Conservation (phyloP, 306 rosid genomes). For the Lathyrus aphaca region DNA sequence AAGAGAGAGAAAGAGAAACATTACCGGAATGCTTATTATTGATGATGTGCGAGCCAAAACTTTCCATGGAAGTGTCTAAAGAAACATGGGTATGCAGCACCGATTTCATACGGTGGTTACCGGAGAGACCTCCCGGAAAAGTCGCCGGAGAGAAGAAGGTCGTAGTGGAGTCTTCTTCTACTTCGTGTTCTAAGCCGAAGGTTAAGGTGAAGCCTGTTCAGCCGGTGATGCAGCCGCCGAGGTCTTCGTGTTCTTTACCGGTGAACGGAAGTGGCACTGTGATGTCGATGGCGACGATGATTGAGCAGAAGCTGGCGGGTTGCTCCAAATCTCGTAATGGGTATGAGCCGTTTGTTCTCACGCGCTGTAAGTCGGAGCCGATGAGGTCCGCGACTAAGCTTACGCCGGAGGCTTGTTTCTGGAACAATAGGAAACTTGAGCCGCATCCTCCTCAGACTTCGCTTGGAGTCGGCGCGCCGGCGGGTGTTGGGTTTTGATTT, state of each 20-base stretch:
- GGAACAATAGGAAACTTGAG: slow-evolving; percentile 81
- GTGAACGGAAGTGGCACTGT: slow-evolving; percentile 36
- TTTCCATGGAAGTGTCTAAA: slow-evolving; percentile 96
- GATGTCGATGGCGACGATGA: slow-evolving; percentile 68
- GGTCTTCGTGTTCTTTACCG: slow-evolving; percentile 82
- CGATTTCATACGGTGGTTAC: slow-evolving; percentile 77
- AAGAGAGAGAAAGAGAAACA: slow-evolving; percentile 41
- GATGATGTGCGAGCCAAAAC: slow-evolving; percentile 97
- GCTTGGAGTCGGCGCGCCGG: slow-evolving; percentile 71
- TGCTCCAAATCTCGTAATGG: slow-evolving; percentile 52
- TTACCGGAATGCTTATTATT: slow-evolving; percentile 84
- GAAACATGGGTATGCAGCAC: slow-evolving; percentile 94
- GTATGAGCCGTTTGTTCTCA: slow-evolving; percentile 85
- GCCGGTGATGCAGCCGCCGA: slow-evolving; percentile 64
- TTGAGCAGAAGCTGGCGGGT: slow-evolving; percentile 77
- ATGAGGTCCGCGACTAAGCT: slow-evolving; percentile 70
- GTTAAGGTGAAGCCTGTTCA: slow-evolving; percentile 6
- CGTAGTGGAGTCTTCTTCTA: slow-evolving; percentile 18
- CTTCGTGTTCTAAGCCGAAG: slow-evolving; percentile 15
- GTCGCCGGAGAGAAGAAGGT: slow-evolving; percentile 38
- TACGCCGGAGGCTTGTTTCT: slow-evolving; percentile 75
- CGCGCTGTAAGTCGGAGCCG: slow-evolving; percentile 97
- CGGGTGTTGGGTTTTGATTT: slow-evolving; percentile 81
- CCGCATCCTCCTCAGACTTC: slow-evolving; percentile 64
- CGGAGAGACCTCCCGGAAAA: slow-evolving; percentile 60